A percentile compares a stretch with the other conserved stretches of the same genome.
These are phyloP conservation scores for Anastatica hierochuntica DNA, from an alignment of 345 rosid genomes.

Conservation along the genomic window DNA sequence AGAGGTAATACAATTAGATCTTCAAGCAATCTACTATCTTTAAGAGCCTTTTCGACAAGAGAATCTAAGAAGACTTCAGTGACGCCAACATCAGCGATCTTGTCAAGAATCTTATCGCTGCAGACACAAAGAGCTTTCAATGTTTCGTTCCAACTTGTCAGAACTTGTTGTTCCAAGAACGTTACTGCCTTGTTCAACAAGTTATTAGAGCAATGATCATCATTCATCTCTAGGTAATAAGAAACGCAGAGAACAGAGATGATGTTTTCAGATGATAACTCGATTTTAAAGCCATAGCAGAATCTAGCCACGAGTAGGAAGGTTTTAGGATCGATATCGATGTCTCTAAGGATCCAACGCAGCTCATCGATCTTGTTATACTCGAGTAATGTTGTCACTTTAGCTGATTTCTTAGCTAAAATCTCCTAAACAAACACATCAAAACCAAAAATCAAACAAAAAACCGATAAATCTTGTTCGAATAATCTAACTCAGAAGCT, in stretches of 20 bases:
- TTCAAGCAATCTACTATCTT: conserved; percentile 40
- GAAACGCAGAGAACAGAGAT: conserved; percentile 58
- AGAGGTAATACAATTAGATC: conserved; percentile 50
- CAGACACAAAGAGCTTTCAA: conserved; percentile 42
- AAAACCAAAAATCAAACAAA: not conserved
- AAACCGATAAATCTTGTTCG: not conserved
- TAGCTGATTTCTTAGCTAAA: conserved; percentile 56
- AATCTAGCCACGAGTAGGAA: conserved; percentile 57
- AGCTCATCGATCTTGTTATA: conserved; percentile 26
- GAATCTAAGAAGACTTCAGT: conserved; percentile 49
- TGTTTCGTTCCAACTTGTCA: conserved; percentile 64
- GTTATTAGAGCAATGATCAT: conserved; percentile 48
- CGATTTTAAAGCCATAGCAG: conserved; percentile 50
- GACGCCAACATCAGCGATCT: conserved; percentile 36
- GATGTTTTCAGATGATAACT: conserved; percentile 48
- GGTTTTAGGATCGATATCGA: conserved; percentile 42
- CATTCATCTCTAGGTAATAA: conserved; percentile 56
- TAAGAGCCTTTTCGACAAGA: conserved; percentile 39
- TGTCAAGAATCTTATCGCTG: conserved; percentile 29
- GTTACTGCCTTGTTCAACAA: conserved; percentile 33
- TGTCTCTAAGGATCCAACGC: conserved; percentile 32
- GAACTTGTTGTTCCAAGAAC: conserved; percentile 45
- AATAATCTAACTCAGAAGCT: conserved; percentile 10
- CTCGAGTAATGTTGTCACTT: conserved; percentile 36
- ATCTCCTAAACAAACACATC: conserved; percentile 33